Base-by-base conservation (phyloP, 129 eudicot genomes). In the Sambucus nigra region DNA sequence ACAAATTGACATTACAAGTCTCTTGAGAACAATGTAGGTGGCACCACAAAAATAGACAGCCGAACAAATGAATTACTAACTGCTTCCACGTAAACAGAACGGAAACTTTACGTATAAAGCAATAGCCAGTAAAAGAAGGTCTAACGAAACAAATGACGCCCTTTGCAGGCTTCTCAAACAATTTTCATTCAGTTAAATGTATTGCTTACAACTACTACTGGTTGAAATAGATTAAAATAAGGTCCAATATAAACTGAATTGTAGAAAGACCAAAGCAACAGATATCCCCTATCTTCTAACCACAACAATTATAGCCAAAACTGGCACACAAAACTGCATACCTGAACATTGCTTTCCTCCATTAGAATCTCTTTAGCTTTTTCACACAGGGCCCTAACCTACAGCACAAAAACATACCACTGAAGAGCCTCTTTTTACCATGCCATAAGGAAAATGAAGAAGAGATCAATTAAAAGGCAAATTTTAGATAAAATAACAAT, bases 341-440 rank as follows among this genome's bases (percentile, higher is more conserved):
- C 97, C 94, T 87, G 96, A 59, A 87, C 96, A 50, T 87, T 87
- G 84, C 96, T 87, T 66, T 87, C 96, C 44, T 62, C 75, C 87
- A 87, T 82, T 47, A 87, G 69, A 21, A 87, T 76, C 78, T 87
- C 96, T 71, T 87, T 87, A 19, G 96, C 96, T 77, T 87, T 87
- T 69, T 81, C 88, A 60, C 94, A 82, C 53, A 87, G 63, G 52
- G 59, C 68, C 69, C 79, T 79, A 44, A 87, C 94, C 96, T 84
- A 57, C 57, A 60, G 26, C 17, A 2, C 41, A 51, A 55, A 29
- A 49, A 40, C 25, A 13, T 12, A 21, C 3, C 15, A 9, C 25
- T 40, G 20, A 31, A n/a, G 33, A 33, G 48, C 40, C 24, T 60
- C n/a, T 22, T 28, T n/a, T 63, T 13, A 40, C 59, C 12, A 23